phyloP scores from a whole-genome alignment of 1,284 basidiomycete species.

The Anthracocystis walkeri region DNA sequence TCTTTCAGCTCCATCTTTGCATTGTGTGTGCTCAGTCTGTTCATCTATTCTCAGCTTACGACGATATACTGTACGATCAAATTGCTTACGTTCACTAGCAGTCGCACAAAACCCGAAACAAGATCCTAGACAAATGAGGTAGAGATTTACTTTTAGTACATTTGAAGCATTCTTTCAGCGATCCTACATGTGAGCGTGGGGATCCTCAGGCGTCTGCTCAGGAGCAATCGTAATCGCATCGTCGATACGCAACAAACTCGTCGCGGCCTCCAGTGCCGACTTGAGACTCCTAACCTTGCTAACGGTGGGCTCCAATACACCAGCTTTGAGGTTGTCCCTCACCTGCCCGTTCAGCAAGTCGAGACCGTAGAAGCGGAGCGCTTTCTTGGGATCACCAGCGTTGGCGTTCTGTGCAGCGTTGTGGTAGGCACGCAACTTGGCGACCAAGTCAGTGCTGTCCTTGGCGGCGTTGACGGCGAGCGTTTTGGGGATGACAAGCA shows the following conservation, averaged over 20 bases:
- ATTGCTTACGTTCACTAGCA: too few relatives aligned
- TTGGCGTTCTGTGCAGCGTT: conserved; percentile 91
- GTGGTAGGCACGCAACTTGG: conserved; percentile 94
- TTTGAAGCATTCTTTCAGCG: neutral
- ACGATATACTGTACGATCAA: too few relatives aligned
- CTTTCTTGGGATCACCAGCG: conserved; percentile 91
- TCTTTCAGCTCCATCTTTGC: too few relatives aligned
- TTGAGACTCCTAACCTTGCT: conserved; percentile 97
- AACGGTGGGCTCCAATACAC: conserved; percentile 94
- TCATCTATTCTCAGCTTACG: neutral
- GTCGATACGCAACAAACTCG: conserved; percentile 93
- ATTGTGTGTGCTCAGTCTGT: too few relatives aligned
- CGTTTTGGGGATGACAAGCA: conserved; percentile 93
- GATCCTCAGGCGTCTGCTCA: conserved; percentile 65
- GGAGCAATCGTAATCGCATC: conserved; percentile 73
- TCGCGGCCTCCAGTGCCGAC: conserved; percentile 95
- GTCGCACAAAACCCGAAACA: neutral
- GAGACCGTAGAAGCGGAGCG: conserved; percentile 91
- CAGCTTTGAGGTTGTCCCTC: conserved; percentile 91
- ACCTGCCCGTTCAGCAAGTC: conserved; percentile 95
- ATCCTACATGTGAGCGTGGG: conserved; percentile 67
- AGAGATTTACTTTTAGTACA: conserved; percentile 16
- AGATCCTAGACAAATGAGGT: neutral
- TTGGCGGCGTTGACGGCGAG: conserved; percentile 98
- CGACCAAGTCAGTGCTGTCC: conserved; percentile 96